These are phyloP conservation scores for Lactifluus piperatus DNA, from an alignment of 768 basidiomycete species.

Conservation along the genomic window DNA sequence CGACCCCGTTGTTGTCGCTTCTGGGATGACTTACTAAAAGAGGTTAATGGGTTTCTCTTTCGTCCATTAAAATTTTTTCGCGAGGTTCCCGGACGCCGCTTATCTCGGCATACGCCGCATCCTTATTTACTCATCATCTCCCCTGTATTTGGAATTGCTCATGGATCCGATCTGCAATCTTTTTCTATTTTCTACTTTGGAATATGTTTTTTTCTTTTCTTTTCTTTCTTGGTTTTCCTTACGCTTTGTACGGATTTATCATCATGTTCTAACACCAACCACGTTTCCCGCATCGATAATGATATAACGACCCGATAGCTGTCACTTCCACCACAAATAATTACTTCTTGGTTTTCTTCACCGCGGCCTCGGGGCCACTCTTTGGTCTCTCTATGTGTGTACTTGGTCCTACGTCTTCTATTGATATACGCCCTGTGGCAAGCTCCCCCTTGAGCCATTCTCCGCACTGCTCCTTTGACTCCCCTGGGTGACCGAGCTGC, in stretches of 20 bases:
- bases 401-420: slow-evolving; percentile 22
- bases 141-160: too few species aligned
- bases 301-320: not conserved
- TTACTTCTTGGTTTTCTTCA: slow-evolving; percentile 16
- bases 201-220: not conserved
- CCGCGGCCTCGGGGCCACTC: not conserved
- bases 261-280: not conserved
- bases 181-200: not conserved
- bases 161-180: too few species aligned
- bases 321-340: not conserved
- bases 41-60: not conserved
- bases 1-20: slow-evolving; percentile 4
- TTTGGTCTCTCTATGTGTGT: slow-evolving; percentile 13
- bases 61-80: not conserved
- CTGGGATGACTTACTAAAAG: not conserved
- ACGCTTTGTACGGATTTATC: slow-evolving; percentile 6
- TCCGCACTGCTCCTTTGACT: slow-evolving; percentile 56
- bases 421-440: slow-evolving; percentile 35
- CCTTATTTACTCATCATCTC: not conserved
- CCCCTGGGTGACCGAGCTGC: slow-evolving; percentile 73
- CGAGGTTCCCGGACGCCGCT: not conserved
- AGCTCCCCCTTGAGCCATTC: slow-evolving; percentile 59
- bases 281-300: not conserved
- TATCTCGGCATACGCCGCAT: not conserved
- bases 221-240: too few species aligned